These are phyloP conservation scores for Nakaseomyces uthaithaninus DNA, from an alignment of 1,139 yeast genomes.

Conservation along the genomic window DNA sequence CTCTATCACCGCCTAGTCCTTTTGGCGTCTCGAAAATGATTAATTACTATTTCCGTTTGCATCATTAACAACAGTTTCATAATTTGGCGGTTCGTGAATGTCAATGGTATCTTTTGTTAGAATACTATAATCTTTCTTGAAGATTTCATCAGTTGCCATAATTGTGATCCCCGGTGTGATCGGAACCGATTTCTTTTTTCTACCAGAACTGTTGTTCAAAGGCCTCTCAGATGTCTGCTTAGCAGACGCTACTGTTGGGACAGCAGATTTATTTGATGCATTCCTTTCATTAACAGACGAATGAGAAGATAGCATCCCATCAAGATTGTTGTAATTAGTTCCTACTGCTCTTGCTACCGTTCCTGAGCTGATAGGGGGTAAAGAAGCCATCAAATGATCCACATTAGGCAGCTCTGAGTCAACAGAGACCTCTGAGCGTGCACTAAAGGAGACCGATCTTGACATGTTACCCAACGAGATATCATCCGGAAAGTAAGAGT, in stretches of 20 bases:
- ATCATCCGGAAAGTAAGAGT: constrained; percentile 15
- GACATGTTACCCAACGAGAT: constrained; percentile 26
- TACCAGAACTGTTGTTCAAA: background rate
- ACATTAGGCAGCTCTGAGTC: constrained; percentile 4
- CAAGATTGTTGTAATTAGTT: constrained; percentile 5
- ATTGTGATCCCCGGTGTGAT: background rate
- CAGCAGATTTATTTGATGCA: background rate
- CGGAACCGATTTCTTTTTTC: background rate
- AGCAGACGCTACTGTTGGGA: background rate
- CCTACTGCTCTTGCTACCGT: background rate
- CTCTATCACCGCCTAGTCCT: too few relatives aligned
- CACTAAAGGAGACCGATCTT: constrained; percentile 16
- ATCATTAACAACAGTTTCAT: constrained; percentile 1
- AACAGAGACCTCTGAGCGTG: background rate
- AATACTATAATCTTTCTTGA: constrained; percentile 5
- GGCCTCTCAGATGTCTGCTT: background rate
- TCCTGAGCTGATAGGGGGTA: constrained; percentile 16
- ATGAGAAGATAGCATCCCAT: constrained; percentile 5
- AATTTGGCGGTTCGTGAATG: background rate
- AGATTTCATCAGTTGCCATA: constrained; percentile 2
- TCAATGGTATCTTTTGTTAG: background rate
- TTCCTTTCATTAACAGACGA: constrained; percentile 1
- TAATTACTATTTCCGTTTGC: background rate
- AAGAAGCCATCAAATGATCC: constrained; percentile 4
- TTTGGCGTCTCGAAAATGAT: too few relatives aligned